Evolutionary conservation across 331 rosid species (phyloP).

Genomic region (Malus hybrid): DNA sequence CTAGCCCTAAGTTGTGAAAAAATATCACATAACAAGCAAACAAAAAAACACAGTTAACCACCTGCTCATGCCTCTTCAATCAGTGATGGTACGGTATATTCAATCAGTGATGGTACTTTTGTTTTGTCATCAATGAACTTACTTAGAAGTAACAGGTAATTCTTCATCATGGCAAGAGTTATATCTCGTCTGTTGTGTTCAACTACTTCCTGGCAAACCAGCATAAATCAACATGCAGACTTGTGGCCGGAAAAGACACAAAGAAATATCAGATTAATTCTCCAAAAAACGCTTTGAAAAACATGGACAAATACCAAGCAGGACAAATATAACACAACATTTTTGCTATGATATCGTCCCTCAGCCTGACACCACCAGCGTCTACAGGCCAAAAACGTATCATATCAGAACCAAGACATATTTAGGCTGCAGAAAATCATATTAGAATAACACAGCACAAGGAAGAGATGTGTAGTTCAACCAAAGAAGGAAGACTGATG

Average conservation of each 20-base stretch:
- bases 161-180: conserved; percentile 78
- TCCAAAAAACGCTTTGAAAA: neutral
- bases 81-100: conserved; percentile 35
- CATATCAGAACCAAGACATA: conserved; percentile 27
- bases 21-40: neutral
- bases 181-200: conserved; percentile 74
- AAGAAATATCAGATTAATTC: neutral
- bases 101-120: conserved; percentile 66
- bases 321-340: neutral
- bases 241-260: conserved; percentile 1
- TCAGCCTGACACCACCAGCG: conserved; percentile 73
- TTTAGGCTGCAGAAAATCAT: conserved; percentile 3
- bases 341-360: conserved; percentile 59
- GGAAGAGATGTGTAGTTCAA: conserved; percentile 5
- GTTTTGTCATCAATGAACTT: conserved; percentile 86
- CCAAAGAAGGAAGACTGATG: conserved; percentile 1
- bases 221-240: neutral
- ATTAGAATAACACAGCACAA: neutral
- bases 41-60: conserved; percentile 19
- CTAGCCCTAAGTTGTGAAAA: neutral
- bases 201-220: conserved; percentile 52
- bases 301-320: neutral
- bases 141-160: conserved; percentile 67
- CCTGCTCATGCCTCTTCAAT: conserved; percentile 87
- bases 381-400: conserved; percentile 47